Evolutionary conservation across 75 land plant genomes (phyloP), one percentile per base, ranked within the genome.

Genomic region (Pseudotsuga menziesii): DNA sequence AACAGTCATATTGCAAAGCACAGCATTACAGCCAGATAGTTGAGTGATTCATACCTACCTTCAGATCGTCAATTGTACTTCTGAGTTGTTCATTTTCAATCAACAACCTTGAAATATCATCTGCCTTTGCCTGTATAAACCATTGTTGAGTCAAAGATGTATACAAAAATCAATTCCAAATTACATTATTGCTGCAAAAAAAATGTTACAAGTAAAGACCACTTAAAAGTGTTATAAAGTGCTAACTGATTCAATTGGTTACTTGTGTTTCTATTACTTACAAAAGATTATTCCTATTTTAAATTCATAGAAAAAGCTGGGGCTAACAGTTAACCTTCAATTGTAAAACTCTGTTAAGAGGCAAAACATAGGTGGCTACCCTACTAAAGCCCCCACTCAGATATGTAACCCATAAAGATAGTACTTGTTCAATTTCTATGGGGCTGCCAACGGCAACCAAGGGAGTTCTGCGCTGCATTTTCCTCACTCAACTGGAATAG

Each of bases 31-130:
- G 44, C 19, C 25, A 39, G 72, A 69, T 39, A n/a, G 72, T 41
- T 41, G 39, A 39, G 41, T 8, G 72, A 69, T 69, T 56, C 44
- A 17, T 76, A 76, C 73, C 59, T 81, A 92, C 98, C 93, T 90
- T 92, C 57, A 91, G 77, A 52, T 94, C 95, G 52, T 92, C 93
- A 77, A 94, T 79, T 27, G 80, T 70, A 76, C 79, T 60, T 62
- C 87, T 92, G 69, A 96, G 82, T 20, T 90, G 88, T 80, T 96
- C 99, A 85, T 96, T 96, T 83, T 96, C 99, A 80, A 87, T 84
- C 90, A 92, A 84, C 76, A 96, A 48, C 80, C 89, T 91, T 75
- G 98, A 89, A 77, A 96, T 90, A 62, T 94, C 98, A 83, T 96
- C 98, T 72, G 99, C 99, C 76, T 96, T 94, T 32, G 88, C 88